Evolutionary conservation across 352 stramenopile species (phyloP).

Genomic region (Thraustochytrium striatum): DNA sequence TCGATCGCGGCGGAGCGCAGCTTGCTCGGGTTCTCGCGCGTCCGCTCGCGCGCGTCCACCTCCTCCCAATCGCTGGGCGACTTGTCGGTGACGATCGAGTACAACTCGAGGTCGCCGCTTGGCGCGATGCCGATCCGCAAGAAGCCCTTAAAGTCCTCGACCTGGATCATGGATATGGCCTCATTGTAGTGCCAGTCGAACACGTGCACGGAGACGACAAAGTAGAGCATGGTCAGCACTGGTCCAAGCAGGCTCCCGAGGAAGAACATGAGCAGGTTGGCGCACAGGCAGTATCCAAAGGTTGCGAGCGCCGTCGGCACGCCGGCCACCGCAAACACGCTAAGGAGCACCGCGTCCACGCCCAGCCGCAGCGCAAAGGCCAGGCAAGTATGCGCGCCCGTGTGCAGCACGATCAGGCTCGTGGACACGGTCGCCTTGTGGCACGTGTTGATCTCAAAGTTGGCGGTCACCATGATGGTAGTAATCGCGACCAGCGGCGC

Average conservation of each 20-base stretch:
- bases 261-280: constrained; percentile 25
- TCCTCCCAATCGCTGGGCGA: not conserved
- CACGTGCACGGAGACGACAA: constrained; percentile 72
- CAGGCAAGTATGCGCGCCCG: not conserved
- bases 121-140: constrained; percentile 65
- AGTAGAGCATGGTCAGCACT: constrained; percentile 55
- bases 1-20: not conserved
- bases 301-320: not conserved
- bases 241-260: not conserved
- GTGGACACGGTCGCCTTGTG: not conserved
- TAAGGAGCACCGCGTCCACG: not conserved
- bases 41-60: not conserved
- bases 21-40: not conserved
- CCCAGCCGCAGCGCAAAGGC: not conserved
- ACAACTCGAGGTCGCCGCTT: constrained; percentile 24
- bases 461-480: not conserved
- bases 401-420: not conserved
- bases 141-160: constrained; percentile 82
- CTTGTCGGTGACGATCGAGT: constrained; percentile 43
- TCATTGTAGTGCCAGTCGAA: constrained; percentile 81
- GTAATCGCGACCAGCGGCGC: not conserved
- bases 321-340: not conserved
- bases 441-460: constrained; percentile 11
- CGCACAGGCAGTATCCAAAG: not conserved
- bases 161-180: constrained; percentile 72